These are phyloP conservation scores for Saxophila tyrrhenica DNA, from an alignment of 495 filamentous ascomycete genomes.

Conservation along the genomic window DNA sequence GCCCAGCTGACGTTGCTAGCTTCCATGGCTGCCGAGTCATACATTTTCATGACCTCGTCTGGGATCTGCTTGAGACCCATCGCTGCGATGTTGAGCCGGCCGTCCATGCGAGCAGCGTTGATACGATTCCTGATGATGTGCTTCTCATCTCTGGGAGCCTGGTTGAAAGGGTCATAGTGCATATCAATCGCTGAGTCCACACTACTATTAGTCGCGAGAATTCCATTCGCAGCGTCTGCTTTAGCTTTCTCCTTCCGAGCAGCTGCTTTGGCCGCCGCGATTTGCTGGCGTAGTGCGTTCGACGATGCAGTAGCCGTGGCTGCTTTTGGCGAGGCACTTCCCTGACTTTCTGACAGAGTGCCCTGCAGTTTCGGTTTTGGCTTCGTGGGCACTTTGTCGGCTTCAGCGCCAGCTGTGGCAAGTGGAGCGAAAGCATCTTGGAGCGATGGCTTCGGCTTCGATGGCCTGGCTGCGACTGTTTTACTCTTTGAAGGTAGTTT, in stretches of 20 bases:
- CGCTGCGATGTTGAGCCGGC: conserved; percentile 79
- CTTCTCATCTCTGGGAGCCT: conserved; percentile 29
- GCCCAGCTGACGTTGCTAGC: conserved; percentile 62
- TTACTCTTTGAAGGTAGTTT: conserved; percentile 37
- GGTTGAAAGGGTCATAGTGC: conserved; percentile 31
- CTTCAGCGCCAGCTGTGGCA: neutral
- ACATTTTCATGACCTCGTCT: conserved; percentile 80
- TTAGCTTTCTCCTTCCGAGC: conserved; percentile 46
- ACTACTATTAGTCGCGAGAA: neutral
- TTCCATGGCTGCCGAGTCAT: conserved; percentile 43
- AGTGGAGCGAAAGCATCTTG: conserved; percentile 45
- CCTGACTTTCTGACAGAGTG: neutral
- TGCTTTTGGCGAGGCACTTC: neutral
- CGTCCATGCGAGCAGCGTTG: conserved; percentile 62
- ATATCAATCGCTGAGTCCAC: conserved; percentile 22
- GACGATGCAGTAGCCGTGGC: conserved; percentile 53
- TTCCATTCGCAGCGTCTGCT: neutral
- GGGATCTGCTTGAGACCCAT: conserved; percentile 74
- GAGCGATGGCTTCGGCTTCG: conserved; percentile 45
- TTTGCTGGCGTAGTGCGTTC: conserved; percentile 71
- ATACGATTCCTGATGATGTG: conserved; percentile 62
- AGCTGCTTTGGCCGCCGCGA: conserved; percentile 87
- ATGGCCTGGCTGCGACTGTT: conserved; percentile 36
- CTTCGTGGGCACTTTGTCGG: neutral
- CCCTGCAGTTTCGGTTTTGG: neutral